phyloP scores from a whole-genome alignment of 345 rosid species.

The Linum lewisii region DNA sequence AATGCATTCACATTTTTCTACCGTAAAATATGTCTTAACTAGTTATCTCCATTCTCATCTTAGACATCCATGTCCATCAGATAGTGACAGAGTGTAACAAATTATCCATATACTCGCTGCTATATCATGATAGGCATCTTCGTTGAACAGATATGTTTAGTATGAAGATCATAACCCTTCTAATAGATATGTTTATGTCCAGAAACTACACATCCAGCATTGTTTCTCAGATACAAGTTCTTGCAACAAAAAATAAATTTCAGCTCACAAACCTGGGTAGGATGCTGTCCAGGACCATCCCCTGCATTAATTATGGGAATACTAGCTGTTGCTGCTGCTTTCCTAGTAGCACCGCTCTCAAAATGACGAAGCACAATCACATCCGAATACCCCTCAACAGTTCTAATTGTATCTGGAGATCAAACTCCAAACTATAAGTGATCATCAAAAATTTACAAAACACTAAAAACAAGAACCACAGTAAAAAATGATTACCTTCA shows the following conservation, averaged over 20 bases:
- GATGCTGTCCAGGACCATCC: conserved; percentile 99
- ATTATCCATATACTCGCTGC: background rate
- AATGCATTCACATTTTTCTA: no score
- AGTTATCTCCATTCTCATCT: background rate
- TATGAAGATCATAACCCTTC: background rate
- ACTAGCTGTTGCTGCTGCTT: conserved; percentile 73
- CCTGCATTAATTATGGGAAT: conserved; percentile 95
- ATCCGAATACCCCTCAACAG: conserved; percentile 87
- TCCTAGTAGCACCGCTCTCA: conserved; percentile 92
- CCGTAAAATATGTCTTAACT: background rate
- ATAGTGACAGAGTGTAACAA: background rate
- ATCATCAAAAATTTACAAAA: background rate
- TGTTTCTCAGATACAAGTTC: no score
- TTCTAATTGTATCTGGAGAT: conserved; percentile 77
- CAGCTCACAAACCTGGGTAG: conserved; percentile 55
- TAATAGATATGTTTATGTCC: no score
- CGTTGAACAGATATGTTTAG: background rate
- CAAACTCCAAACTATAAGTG: conserved; percentile 8
- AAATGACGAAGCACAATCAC: conserved; percentile 93
- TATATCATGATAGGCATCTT: background rate
- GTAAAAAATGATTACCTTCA: conserved; percentile 44
- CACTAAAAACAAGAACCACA: background rate
- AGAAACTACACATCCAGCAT: no score
- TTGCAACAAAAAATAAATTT: background rate
- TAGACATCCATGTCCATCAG: background rate